Evolutionary conservation across 2,329 filamentous ascomycete genomes (phyloP), one percentile per base, ranked within the genome.

Genomic region (Cephalotrichum gorgonifer): DNA sequence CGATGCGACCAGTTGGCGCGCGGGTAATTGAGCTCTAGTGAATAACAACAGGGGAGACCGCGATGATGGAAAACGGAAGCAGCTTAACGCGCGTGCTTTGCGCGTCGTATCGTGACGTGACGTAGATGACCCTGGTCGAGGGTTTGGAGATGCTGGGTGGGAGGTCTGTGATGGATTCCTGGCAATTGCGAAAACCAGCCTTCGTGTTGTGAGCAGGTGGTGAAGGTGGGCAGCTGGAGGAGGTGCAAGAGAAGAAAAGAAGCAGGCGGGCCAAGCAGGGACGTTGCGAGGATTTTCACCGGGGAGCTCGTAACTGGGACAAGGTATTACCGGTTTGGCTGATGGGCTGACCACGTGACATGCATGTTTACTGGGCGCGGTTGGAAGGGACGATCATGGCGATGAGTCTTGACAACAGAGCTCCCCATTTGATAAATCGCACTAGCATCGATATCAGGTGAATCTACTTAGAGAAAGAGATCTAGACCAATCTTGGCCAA

Each of bases 201-300:
- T 47, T 47, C 23, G 39, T 47, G 31, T 47, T 41, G 46, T 42
- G 44, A 8, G 41, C 8, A 26, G 25, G 48, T 50, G 33, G 43
- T 44, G 43, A 42, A 42, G 43, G 42, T 44, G 17, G 25, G 46
- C 46, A 31, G 26, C n/a, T 26, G 25, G 30, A 43, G 26, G 35
- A 23, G 27, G 23, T 6, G 30, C 27, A 43, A 26, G 35, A 26
- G 31, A 30, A 35, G 31, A 44, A 39, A 30, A 31, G 43, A 42
- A 39, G 31, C 14, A 43, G 31, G 25, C 30, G 31, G 33, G 22
- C 39, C 41, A 44, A 41, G 27, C 22, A 47, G 28, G 46, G 46
- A 48, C 39, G 44, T 46, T 48, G 46, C 46, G 46, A 48, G 46
- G 46, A 48, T 48, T 48, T 48, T 48, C 46, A 23, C 35, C 31